phyloP scores from a whole-genome alignment of 441 rosid genomes.

The Corymbia citriodora region DNA sequence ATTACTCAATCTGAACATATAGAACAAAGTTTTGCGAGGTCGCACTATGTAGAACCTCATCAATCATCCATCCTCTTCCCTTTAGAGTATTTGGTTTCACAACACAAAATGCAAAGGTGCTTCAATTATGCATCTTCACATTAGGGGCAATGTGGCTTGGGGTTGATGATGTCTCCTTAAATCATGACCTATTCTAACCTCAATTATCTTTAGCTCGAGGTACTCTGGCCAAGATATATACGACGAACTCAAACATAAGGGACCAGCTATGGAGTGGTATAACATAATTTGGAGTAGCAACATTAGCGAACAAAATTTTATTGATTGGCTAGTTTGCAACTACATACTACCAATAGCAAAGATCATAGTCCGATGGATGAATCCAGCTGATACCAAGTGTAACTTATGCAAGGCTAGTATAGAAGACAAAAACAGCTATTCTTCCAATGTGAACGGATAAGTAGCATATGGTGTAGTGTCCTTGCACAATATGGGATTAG shows the following conservation, averaged over 20 bases:
- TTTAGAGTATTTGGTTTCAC: not conserved
- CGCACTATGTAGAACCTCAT: rapidly evolving
- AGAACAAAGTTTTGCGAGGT: not conserved
- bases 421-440: not conserved
- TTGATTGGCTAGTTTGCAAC: not conserved
- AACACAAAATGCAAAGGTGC: not conserved
- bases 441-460: not conserved
- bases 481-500: not conserved
- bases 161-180: not conserved
- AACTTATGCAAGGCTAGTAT: not conserved
- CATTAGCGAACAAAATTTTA: not conserved
- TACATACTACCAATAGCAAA: too few species aligned
- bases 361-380: too few species aligned
- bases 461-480: not conserved
- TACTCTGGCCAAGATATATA: not conserved
- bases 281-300: not conserved
- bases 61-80: not conserved
- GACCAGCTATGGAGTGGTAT: not conserved
- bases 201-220: not conserved
- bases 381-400: not conserved
- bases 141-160: not conserved
- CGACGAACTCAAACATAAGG: not conserved
- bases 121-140: not conserved
- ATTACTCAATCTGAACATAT: not conserved
- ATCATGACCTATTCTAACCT: not conserved